Evolutionary conservation across 768 basidiomycete genomes (phyloP).

Genomic region (Cystofilobasidium macerans): DNA sequence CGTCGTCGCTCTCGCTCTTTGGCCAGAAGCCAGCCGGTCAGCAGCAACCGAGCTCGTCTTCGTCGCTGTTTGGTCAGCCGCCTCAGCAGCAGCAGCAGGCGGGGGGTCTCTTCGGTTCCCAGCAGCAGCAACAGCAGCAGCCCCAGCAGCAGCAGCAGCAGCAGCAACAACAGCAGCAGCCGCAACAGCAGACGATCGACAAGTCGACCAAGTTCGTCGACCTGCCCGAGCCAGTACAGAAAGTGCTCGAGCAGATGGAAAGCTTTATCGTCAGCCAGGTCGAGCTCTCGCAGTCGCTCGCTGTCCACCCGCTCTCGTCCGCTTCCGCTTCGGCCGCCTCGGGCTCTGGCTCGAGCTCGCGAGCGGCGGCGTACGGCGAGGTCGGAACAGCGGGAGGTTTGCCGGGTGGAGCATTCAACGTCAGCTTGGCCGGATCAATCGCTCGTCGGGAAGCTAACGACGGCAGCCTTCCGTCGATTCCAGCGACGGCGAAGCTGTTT

Average conservation of each 20-base stretch:
- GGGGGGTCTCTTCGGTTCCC: background rate
- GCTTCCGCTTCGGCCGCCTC: background rate
- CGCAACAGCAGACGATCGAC: slow-evolving; percentile 11
- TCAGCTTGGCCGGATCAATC: too few relatives aligned
- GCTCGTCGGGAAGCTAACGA: too few relatives aligned
- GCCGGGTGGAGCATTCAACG: background rate
- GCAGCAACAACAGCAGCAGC: slow-evolving; percentile 15
- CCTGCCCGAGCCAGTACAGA: slow-evolving; percentile 24
- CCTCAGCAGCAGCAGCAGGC: slow-evolving; percentile 8
- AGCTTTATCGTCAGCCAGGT: slow-evolving; percentile 16
- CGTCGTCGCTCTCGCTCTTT: background rate
- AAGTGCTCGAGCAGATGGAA: slow-evolving; percentile 25
- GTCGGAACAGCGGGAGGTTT: too few relatives aligned
- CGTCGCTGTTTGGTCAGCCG: slow-evolving; percentile 4
- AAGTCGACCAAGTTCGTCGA: slow-evolving; percentile 24
- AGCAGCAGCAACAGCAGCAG: slow-evolving; percentile 18
- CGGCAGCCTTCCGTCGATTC: slow-evolving; percentile 1
- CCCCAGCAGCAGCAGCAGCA: slow-evolving; percentile 20
- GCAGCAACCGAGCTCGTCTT: background rate
- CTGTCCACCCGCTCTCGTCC: slow-evolving; percentile 24
- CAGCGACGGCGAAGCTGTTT: slow-evolving; percentile 17
- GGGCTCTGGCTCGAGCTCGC: slow-evolving; percentile 10
- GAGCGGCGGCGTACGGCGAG: background rate
- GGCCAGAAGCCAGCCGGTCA: background rate
- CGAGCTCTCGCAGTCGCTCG: slow-evolving; percentile 16